Percentiles rank a stretch among this genome's conserved stretches.
phyloP scores from a whole-genome alignment of 352 stramenopile species.

The Chloridella minuta region DNA sequence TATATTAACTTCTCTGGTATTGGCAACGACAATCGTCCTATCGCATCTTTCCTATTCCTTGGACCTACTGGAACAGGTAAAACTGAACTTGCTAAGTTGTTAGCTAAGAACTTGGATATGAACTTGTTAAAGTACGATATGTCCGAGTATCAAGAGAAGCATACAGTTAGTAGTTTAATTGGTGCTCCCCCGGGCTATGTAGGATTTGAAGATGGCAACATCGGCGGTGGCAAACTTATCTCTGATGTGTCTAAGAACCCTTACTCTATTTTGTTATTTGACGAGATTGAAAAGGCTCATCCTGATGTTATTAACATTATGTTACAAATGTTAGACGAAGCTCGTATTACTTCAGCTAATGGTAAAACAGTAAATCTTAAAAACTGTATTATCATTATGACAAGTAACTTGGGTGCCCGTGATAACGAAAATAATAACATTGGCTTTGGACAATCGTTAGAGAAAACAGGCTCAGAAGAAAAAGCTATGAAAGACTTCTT shows the following conservation, averaged over 20 bases:
- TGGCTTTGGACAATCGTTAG: no score
- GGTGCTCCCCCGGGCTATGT: conserved; percentile 69
- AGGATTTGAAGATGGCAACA: conserved; percentile 50
- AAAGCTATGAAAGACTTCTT: no score
- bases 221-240: no score
- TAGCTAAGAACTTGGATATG: conserved; percentile 62
- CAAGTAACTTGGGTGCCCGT: conserved; percentile 25
- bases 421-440: no score
- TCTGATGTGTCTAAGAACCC: conserved; percentile 21
- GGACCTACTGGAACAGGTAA: conserved; percentile 72
- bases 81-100: conserved; percentile 60
- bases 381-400: conserved; percentile 87
- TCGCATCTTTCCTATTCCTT: conserved; percentile 66
- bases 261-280: conserved; percentile 78
- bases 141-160: conserved; percentile 83
- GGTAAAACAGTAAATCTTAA: conserved; percentile 69
- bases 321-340: conserved; percentile 61
- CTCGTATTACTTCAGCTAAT: conserved; percentile 68
- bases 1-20: no score
- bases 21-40: conserved; percentile 24
- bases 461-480: no score
- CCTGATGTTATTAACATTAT: conserved; percentile 68
- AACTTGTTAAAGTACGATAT: conserved; percentile 78
- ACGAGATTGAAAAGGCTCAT: conserved; percentile 93
- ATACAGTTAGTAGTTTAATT: conserved; percentile 57